Base-by-base conservation (phyloP, 768 basidiomycete genomes). In the Aureoboletus auriporus region DNA sequence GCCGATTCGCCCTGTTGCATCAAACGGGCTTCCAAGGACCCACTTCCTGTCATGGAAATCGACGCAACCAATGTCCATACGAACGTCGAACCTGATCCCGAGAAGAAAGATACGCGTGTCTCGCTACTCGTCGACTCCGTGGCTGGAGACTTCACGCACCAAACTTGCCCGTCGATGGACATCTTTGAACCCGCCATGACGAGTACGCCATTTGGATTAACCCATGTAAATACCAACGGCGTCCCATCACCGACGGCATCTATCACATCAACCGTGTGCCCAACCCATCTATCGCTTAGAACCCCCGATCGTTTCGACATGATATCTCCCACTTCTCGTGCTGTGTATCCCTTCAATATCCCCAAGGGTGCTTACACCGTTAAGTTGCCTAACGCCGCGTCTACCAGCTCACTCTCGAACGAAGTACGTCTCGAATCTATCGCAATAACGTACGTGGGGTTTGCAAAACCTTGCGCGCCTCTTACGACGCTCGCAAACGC, bases 1-100 rank as follows among this genome's bases (percentile, higher is more conserved):
- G 46, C 50, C 16, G 55, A 60, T 37, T 60, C 60, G 33, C 57
- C 60, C 1, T 60, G 58, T 38, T 43, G 13, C 30, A 17, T 27
- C 37, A 60, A 54, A 40, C 47, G 36, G 12, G n/a, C 33, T 4
- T 51, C 39, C 13, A 49, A 56, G 26, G 14, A 44, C 17, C 52
- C 58, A 0, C n/a, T 42, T 33, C 42, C 52, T 28, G 20, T 56
- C 10, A 31, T 39, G 26, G 20, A 20, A n/a, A 33, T 28, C 14
- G 37, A 42, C 2, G 6, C 26, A 17, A 3, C 38, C 23, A n/a
- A 37, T 5, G 31, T 38, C 27, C 27, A 16, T 35, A 14, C 28
- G 17, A 14, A 45, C n/a, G 30, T 51, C 20, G 28, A 30, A 34
- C 23, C 38, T n/a, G 35, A 34, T 27, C 20, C 23, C 14, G 27